phyloP scores from a whole-genome alignment of 495 filamentous ascomycete species.

The Oleoguttula mirabilis region DNA sequence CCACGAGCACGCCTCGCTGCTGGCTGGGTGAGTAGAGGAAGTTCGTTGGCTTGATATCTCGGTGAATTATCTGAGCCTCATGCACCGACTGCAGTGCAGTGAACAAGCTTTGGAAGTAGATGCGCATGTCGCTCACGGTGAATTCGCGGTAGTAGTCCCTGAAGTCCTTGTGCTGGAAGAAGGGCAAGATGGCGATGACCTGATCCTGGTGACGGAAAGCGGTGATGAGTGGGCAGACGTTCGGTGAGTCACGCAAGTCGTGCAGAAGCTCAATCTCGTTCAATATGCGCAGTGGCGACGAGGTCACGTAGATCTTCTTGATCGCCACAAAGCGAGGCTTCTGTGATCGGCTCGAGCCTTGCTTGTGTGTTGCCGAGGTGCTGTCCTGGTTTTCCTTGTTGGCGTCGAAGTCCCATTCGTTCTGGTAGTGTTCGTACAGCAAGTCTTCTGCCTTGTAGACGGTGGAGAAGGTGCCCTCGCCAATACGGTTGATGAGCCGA shows the following conservation, averaged over 20 bases:
- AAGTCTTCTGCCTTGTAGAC: conserved; percentile 98
- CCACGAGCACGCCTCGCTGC: conserved; percentile 78
- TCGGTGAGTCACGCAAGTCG: conserved; percentile 65
- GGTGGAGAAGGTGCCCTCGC: conserved; percentile 96
- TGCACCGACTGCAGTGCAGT: conserved; percentile 76
- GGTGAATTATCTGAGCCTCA: conserved; percentile 69
- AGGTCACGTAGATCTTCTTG: conserved; percentile 98
- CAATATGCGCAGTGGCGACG: conserved; percentile 79
- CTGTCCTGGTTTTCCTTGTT: conserved; percentile 50
- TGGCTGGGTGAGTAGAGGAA: conserved; percentile 85
- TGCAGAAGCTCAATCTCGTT: conserved; percentile 97
- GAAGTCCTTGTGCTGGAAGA: conserved; percentile 92
- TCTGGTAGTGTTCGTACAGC: conserved; percentile 69
- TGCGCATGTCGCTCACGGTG: conserved; percentile 65
- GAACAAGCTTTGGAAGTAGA: conserved; percentile 85
- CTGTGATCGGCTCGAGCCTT: conserved; percentile 36
- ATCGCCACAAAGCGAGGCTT: conserved; percentile 74
- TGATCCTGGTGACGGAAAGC: conserved; percentile 90
- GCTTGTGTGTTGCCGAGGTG: conserved; percentile 30
- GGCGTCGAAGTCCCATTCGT: conserved; percentile 68
- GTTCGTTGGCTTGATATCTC: conserved; percentile 99
- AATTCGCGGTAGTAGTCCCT: conserved; percentile 87
- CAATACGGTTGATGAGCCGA: conserved; percentile 89
- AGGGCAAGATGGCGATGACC: conserved; percentile 86
- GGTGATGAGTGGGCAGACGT: conserved; percentile 90